These are phyloP conservation scores for Microstegium vimineum DNA, from an alignment of 176 grass and related monocot genomes.

Conservation along the genomic window DNA sequence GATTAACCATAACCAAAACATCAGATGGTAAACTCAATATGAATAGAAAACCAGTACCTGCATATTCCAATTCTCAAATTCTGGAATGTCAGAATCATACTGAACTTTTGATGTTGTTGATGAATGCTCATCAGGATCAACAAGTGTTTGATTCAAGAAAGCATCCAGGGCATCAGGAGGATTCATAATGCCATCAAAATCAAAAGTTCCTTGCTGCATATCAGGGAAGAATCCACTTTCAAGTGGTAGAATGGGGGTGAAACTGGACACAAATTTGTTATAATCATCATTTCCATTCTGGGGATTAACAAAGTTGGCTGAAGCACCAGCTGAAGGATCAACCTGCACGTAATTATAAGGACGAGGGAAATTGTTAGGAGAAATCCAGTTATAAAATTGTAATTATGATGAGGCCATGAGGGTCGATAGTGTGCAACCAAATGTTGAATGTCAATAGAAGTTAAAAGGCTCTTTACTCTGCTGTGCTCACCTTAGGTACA, in stretches of 20 bases:
- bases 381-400: background rate
- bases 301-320: background rate
- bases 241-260: constrained; percentile 1
- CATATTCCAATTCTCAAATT: constrained; percentile 18
- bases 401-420: too few relatives aligned
- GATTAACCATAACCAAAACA: background rate
- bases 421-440: background rate
- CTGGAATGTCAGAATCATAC: constrained; percentile 37
- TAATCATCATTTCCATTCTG: background rate
- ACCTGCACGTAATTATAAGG: constrained; percentile 38
- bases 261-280: background rate
- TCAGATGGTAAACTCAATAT: background rate
- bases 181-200: constrained; percentile 18
- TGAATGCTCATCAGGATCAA: constrained; percentile 48
- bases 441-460: background rate
- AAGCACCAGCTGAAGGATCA: constrained; percentile 4
- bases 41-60: constrained; percentile 30
- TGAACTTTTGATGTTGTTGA: constrained; percentile 37
- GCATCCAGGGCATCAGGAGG: constrained; percentile 23
- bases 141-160: constrained; percentile 41
- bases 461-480: background rate
- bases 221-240: background rate
- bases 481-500: constrained; percentile 38
- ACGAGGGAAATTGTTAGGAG: background rate
- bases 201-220: constrained; percentile 3